Percentiles rank a stretch among this genome's conserved stretches.
Conservation (phyloP, 805 yeast genomes). For the Suhomyces sp. region DNA sequence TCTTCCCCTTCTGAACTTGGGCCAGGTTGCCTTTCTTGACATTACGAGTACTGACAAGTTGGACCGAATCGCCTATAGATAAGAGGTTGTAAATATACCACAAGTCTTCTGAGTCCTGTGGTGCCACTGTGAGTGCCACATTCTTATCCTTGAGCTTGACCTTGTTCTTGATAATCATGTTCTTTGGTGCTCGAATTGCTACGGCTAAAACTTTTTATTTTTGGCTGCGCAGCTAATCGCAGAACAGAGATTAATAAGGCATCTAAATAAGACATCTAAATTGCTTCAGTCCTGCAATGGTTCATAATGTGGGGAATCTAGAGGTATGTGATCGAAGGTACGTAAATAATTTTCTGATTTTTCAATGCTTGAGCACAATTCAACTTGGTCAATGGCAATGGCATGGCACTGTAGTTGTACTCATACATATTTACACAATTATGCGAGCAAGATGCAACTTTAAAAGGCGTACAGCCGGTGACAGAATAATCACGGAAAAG, state of each 20-base stretch:
- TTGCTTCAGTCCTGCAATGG: background rate
- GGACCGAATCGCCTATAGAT: slow-evolving; percentile 70
- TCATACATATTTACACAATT: no score
- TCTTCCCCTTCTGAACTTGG: slow-evolving; percentile 36
- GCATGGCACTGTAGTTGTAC: background rate
- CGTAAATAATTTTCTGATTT: no score
- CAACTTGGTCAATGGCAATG: background rate
- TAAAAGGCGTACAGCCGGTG: no score
- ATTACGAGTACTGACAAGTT: slow-evolving; percentile 66
- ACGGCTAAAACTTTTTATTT: background rate
- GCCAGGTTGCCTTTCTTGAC: slow-evolving; percentile 36
- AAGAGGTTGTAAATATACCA: slow-evolving; percentile 85
- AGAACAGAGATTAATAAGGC: background rate
- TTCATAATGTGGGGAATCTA: background rate
- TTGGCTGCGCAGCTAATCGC: background rate
- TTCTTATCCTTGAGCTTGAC: slow-evolving; percentile 48
- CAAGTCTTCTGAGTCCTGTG: slow-evolving; percentile 89
- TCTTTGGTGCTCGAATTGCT: background rate
- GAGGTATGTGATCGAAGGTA: no score
- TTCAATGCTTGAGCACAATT: background rate
- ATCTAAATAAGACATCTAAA: no score
- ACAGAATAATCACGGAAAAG: no score
- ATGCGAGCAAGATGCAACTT: background rate
- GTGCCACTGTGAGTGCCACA: slow-evolving; percentile 64
- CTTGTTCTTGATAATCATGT: slow-evolving; percentile 13